Base-by-base conservation (phyloP, 768 basidiomycete species). In the Leccinum disarticulatum region DNA sequence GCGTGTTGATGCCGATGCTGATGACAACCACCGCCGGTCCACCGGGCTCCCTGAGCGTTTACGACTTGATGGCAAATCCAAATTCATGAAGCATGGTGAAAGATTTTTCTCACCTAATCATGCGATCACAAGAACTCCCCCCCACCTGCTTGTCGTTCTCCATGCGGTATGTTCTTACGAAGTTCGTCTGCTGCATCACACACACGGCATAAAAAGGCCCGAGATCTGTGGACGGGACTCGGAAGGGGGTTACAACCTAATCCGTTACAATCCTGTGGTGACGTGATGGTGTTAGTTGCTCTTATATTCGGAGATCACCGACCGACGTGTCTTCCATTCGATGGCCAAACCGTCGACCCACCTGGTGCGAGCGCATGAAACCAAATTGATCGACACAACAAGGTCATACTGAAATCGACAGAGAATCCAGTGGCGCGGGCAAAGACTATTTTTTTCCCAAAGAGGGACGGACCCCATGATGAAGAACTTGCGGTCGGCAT, bases 1-100 rank as follows among this genome's bases (percentile, higher is more conserved):
- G n/a, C n/a, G n/a, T n/a, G n/a, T n/a, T n/a, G n/a, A n/a, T n/a
- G 10, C 43, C 19, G 19, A 46, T 64, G 56, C 56, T 58, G 52
- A 61, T 50, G 56, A 6, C n/a, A 27, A 50, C 50, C 31, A 15
- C 22, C 22, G 22, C 22, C 22, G 22, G 22, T 22, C 22, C 22
- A 22, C 28, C 31, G 47, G 41, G 30, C 19, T n/a, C 46, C 48
- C 27, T 30, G n/a, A 15, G 25, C 27, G 33, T 36, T 17, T 33
- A 22, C 47, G 8, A 19, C 19, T 15, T 30, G 17, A 48, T 35
- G 43, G 25, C 43, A 51, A 51, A 52, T 8, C 47, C 35, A 36
- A 35, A 13, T 22, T 57, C 62, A 22, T 49, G 38, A 49, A 60
- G 22, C 15, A 30, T 13, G 46, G 14, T 25, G 22, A 11, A 41